Conservation (phyloP, 495 filamentous ascomycete species). For the Aspergillus baeticus region DNA sequence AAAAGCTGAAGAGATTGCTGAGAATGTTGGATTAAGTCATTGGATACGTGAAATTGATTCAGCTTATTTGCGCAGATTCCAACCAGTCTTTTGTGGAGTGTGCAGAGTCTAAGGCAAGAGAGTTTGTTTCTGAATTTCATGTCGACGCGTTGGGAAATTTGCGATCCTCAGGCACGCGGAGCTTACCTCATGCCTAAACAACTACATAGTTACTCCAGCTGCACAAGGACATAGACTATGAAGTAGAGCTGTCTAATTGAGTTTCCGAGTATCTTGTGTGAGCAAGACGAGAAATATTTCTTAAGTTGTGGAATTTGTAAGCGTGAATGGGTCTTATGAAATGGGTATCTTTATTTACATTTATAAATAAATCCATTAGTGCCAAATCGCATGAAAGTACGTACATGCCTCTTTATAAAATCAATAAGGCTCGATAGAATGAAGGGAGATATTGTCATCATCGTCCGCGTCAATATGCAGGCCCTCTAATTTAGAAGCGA, state of each 20-base stretch:
- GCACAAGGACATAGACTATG: no score
- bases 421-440: slow-evolving; percentile 42
- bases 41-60: not conserved
- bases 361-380: not conserved
- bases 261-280: not conserved
- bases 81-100: slow-evolving; percentile 2
- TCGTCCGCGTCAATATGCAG: slow-evolving; percentile 27
- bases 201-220: no score
- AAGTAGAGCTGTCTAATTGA: no score
- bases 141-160: slow-evolving; percentile 12
- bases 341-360: no score
- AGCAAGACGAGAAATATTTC: not conserved
- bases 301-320: not conserved
- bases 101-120: not conserved
- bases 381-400: no score
- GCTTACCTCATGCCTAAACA: slow-evolving; percentile 13
- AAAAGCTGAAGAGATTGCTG: not conserved
- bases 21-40: not conserved
- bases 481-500: slow-evolving; percentile 32
- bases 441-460: slow-evolving; percentile 31
- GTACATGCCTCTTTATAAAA: no score
- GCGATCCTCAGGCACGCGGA: slow-evolving; percentile 21
- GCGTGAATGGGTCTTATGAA: no score
- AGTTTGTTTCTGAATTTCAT: slow-evolving; percentile 6
- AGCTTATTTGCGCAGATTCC: not conserved